Conservation (phyloP, 2,329 filamentous ascomycete genomes). For the Aureobasidium sp. region DNA sequence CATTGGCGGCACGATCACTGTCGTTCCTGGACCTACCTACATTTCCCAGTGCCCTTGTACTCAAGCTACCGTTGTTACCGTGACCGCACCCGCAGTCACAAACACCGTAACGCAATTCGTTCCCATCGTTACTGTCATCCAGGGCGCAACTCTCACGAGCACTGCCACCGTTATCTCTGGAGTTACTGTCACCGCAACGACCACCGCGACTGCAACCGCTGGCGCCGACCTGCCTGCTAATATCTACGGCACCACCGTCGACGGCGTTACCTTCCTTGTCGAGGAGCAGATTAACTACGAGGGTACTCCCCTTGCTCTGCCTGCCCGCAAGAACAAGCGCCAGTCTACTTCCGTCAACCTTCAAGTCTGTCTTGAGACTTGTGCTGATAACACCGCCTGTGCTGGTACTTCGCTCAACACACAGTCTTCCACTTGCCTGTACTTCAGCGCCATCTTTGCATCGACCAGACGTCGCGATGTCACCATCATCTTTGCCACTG, state of each 20-base stretch:
- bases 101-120: not conserved
- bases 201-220: not conserved
- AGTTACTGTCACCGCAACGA: not conserved
- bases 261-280: slow-evolving; percentile 7
- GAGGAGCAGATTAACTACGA: slow-evolving; percentile 11
- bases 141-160: not conserved
- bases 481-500: slow-evolving; percentile 2
- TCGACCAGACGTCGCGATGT: not conserved
- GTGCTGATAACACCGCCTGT: not conserved
- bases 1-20: not conserved
- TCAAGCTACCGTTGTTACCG: not conserved
- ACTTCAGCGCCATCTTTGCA: slow-evolving; percentile 7
- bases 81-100: not conserved
- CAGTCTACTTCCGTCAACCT: not conserved
- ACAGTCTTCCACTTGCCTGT: not conserved
- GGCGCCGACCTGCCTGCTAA: not conserved
- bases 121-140: not conserved
- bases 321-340: not conserved
- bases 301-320: not conserved
- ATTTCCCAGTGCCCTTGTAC: not conserved
- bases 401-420: slow-evolving; percentile 9
- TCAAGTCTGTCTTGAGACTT: not conserved
- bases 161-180: not conserved
- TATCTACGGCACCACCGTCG: not conserved
- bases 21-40: not conserved